Base-by-base conservation (phyloP, 2,329 filamentous ascomycete genomes). In the Cercospora sp. region DNA sequence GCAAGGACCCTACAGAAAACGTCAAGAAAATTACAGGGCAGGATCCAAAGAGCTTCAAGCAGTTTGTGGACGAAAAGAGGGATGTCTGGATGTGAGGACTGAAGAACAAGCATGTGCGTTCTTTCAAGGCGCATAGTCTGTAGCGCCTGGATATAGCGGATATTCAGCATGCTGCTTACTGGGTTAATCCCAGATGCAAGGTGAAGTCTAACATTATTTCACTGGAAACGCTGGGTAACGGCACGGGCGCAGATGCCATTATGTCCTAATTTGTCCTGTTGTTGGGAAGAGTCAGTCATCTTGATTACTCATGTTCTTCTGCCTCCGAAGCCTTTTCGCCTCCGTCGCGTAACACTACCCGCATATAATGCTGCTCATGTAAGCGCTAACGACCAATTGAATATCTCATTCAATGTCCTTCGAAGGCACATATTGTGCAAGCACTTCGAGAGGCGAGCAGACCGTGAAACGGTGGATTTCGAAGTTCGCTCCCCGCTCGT, bases 11-110 rank as follows among this genome's bases (percentile, higher is more conserved):
- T 8, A 70, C 68, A 6, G 57, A 67, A 31, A 33, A n/a, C 5
- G 69, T 71, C 7, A 55, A 63, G 40, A 63, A 64, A 18, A 26
- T 68, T 16, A 69, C 65, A 16, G 69, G 69, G 3, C 36, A 31
- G 5, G n/a, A 48, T 28, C 68, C 68, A 31, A 42, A 63, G 28
- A 66, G 57, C 5, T 69, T 72, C 30, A 26, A 23, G 55, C 60
- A 66, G 1, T 69, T 69, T 1, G 64, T 64, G 26, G 30, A 40
- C 31, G 63, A 72, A 5, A 64, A 68, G 18, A 72, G 63, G 63
- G 20, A 59, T 7, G 45, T 28, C 2, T 71, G 67, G 69, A 60
- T 5, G 42, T 18, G n/a, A 48, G 42, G 5, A 3, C 33, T 40
- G 13, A 40, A 7, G 5, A 5, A 40, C 13, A 16, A 16, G 4